Percentiles rank a stretch among this genome's conserved stretches.
phyloP scores from a whole-genome alignment of 805 yeast genomes.

The Spencermartinsiella europaea region DNA sequence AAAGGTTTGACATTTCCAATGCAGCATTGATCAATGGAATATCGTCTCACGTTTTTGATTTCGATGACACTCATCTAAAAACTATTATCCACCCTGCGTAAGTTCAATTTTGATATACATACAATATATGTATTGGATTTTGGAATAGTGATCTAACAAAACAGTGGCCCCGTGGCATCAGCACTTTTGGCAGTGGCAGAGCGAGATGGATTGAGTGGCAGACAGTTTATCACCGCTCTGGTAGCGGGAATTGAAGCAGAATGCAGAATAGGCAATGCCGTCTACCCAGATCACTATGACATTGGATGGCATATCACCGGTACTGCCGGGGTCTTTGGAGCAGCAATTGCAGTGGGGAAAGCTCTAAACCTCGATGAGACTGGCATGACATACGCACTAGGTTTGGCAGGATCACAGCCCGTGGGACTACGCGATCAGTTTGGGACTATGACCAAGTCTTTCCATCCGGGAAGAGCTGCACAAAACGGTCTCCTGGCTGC shows the following conservation, averaged over 20 bases:
- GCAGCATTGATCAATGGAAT: slow-evolving; percentile 11
- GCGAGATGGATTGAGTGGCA: slow-evolving; percentile 1
- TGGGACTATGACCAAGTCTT: slow-evolving; percentile 10
- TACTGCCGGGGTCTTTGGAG: slow-evolving; percentile 7
- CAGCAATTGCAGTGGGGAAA: slow-evolving; percentile 9
- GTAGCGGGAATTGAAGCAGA: slow-evolving; percentile 8
- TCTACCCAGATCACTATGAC: slow-evolving; percentile 10
- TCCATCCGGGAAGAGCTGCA: slow-evolving; percentile 10
- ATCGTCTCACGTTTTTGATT: slow-evolving; percentile 10
- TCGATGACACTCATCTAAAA: slow-evolving; percentile 10
- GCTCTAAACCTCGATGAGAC: slow-evolving; percentile 7
- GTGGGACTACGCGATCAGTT: slow-evolving; percentile 9
- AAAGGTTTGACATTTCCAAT: slow-evolving; percentile 7
- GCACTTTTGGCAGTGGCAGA: slow-evolving; percentile 8
- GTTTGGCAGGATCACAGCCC: slow-evolving; percentile 10
- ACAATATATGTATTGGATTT: background rate
- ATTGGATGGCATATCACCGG: slow-evolving; percentile 10
- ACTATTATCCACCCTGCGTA: slow-evolving; percentile 11
- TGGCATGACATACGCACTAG: slow-evolving; percentile 4
- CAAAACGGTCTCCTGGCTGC: slow-evolving; percentile 10
- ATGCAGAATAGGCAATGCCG: slow-evolving; percentile 9
- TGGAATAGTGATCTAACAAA: background rate
- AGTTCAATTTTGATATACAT: background rate
- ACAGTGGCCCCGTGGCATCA: slow-evolving; percentile 8
- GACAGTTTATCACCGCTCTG: slow-evolving; percentile 7